These are phyloP conservation scores for Aspergillus nomiae DNA, from an alignment of 2,329 filamentous ascomycete species.

Conservation along the genomic window DNA sequence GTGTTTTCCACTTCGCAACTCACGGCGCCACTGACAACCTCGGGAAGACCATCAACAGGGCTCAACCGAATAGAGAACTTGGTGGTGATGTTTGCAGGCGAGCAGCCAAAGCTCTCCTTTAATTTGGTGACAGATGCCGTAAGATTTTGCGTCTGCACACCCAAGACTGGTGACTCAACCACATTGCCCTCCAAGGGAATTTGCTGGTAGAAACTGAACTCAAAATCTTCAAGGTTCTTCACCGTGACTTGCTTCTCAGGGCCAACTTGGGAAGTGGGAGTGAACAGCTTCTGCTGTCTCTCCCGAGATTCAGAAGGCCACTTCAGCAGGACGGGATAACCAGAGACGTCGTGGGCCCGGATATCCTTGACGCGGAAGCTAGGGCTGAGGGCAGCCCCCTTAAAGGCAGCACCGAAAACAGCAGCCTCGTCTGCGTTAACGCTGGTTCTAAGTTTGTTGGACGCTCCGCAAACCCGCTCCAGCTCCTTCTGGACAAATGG, in stretches of 20 bases:
- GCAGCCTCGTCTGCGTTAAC: conserved; percentile 97
- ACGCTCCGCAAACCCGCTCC: conserved; percentile 70
- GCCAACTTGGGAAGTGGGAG: conserved; percentile 72
- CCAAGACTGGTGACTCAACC: conserved; percentile 63
- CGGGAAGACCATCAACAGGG: conserved; percentile 74
- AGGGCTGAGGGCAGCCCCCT: conserved; percentile 86
- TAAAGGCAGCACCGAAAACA: conserved; percentile 93
- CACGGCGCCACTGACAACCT: conserved; percentile 72
- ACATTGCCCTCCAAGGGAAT: conserved; percentile 49
- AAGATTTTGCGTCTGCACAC: conserved; percentile 78
- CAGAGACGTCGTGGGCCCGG: conserved; percentile 72
- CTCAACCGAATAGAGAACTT: conserved; percentile 76
- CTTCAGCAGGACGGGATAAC: conserved; percentile 73
- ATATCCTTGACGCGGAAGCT: conserved; percentile 99
- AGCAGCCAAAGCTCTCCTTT: conserved; percentile 76
- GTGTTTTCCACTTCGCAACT: conserved; percentile 82
- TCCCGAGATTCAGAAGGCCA: conserved; percentile 73
- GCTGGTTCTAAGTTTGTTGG: conserved; percentile 83
- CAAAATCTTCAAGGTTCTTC: conserved; percentile 78
- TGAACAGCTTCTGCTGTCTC: conserved; percentile 81
- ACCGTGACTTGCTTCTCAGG: conserved; percentile 82
- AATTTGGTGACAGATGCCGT: conserved; percentile 79
- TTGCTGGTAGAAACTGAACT: conserved; percentile 77
- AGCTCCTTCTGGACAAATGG: conserved; percentile 92
- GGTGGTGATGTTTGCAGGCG: conserved; percentile 74